Evolutionary conservation across 108 stramenopile genomes (phyloP).

Genomic region (Parmales sp.): DNA sequence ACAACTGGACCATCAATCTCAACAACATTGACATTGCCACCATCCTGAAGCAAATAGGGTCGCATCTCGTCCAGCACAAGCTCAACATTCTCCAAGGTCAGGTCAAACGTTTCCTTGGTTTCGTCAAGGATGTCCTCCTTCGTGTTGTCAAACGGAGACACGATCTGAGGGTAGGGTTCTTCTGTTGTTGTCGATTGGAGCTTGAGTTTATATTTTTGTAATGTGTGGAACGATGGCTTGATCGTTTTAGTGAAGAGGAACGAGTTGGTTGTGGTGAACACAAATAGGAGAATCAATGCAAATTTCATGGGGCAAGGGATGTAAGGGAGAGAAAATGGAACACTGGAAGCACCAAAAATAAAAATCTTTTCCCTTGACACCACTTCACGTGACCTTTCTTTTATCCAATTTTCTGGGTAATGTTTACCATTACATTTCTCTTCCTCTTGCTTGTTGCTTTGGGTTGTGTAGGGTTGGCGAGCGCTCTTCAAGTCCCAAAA

Average conservation of each 20-base stretch:
- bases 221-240: neutral
- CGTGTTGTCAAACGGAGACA: conserved; percentile 35
- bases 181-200: neutral
- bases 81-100: conserved; percentile 94
- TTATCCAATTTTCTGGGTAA: neutral
- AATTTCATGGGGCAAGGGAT: neutral
- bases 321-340: neutral
- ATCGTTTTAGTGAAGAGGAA: neutral
- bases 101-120: conserved; percentile 27
- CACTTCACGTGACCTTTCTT: neutral
- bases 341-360: neutral
- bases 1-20: conserved; percentile 96
- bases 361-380: neutral
- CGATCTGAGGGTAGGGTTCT: conserved; percentile 7
- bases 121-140: conserved; percentile 2
- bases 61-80: conserved; percentile 89
- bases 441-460: neutral
- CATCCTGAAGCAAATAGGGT: conserved; percentile 74
- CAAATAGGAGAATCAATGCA: neutral
- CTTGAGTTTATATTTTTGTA: neutral
- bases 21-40: conserved; percentile 82
- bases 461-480: neutral
- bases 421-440: neutral
- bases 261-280: neutral
- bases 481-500: neutral